Conservation (phyloP, 169 alveolate species). For the Cryptosporidium meleagridis region DNA sequence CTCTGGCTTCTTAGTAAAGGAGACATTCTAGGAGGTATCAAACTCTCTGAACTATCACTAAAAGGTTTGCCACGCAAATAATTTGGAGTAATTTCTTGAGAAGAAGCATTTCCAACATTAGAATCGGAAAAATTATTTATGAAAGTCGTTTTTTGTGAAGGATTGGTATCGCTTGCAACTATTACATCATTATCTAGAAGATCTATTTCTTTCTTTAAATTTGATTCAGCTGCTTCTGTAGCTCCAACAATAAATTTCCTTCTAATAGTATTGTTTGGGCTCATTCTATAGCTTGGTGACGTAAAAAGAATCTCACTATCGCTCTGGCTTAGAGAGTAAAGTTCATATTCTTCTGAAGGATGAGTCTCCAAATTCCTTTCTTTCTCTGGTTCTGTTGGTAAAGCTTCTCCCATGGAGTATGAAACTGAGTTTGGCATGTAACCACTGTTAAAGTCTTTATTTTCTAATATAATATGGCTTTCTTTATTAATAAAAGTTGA, state of each 20-base stretch:
- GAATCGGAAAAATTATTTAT: not conserved
- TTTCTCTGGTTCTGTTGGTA: not conserved
- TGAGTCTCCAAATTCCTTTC: not conserved
- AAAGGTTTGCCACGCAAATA: not conserved
- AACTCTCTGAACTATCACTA: not conserved
- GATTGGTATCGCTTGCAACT: not conserved
- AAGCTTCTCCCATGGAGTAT: not conserved
- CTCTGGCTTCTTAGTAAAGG: conserved; percentile 49
- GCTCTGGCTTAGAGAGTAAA: not conserved
- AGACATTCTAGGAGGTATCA: conserved; percentile 46
- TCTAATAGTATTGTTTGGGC: not conserved
- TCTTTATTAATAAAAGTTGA: not conserved
- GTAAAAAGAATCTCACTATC: not conserved
- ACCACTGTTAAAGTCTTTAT: not conserved
- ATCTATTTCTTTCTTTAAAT: not conserved
- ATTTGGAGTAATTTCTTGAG: not conserved
- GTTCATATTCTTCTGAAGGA: not conserved
- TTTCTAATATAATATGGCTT: too few species aligned
- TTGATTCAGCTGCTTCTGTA: not conserved
- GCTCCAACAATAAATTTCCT: not conserved
- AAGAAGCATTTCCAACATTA: not conserved
- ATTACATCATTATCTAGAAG: not conserved
- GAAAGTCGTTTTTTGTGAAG: not conserved
- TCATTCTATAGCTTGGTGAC: not conserved
- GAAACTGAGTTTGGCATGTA: not conserved